Base-by-base conservation (phyloP, 2,329 filamentous ascomycete genomes). In the Falciphora oryzae region DNA sequence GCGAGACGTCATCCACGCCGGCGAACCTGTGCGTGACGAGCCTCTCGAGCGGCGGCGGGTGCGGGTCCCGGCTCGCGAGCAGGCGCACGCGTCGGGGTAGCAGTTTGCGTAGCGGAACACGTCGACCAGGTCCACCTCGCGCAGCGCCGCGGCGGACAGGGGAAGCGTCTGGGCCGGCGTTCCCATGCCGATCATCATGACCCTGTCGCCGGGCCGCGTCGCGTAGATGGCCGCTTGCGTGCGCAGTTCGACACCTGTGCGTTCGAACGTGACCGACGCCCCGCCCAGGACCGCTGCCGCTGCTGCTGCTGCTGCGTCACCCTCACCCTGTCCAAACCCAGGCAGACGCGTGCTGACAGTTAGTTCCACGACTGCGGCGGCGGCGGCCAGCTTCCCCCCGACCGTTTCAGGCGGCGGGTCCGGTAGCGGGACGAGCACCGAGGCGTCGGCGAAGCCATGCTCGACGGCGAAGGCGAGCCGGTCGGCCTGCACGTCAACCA, bases 201-300 rank as follows among this genome's bases (percentile, higher is more conserved):
- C 75, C 63, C 78, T 79, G 13, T 82, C 83, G n/a, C 83, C 83
- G 1, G 82, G 75, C 67, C 8, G 10, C 75, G 79, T 74, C 68
- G 84, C 83, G 70, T 90, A 93, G 64, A 93, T 92, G 4, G 88
- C 84, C 7, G 86, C 85, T 73, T 93, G 90, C 70, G 92, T 80
- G 70, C 90, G 93, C 0, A 86, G 85, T 72, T 91, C 89, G 29
- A 92, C 90, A 11, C 91, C 91, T 0, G 91, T 90, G 68, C 87
- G 90, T 73, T 89, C 87, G 2, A 89, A 77, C 2, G 88, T 81
- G 1, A 0, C 87, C 86, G 0, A 87, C 63, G 56, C 68, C 67
- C 4, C 64, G 35, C 1, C 61, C 57, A 62, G 62, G n/a, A 60
- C 22, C 50, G 64, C 58, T 25, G 64, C 38, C 27, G 62, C 62